These are phyloP conservation scores for Eutrema heterophyllum DNA, from an alignment of 345 rosid genomes.

Conservation along the genomic window DNA sequence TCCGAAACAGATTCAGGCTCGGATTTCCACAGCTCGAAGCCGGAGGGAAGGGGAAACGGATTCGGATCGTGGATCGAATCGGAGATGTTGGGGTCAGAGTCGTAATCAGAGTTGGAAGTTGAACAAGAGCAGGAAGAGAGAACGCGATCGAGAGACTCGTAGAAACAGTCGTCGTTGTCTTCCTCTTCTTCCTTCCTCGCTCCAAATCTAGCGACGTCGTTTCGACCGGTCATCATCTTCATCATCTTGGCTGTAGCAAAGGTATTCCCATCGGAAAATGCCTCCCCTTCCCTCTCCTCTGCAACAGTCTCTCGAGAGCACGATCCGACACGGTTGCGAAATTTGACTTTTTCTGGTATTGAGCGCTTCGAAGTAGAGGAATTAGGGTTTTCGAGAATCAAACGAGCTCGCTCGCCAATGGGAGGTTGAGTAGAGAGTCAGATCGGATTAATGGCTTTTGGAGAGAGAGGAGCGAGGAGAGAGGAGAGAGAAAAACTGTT, in stretches of 20 bases:
- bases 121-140: slow-evolving; percentile 70
- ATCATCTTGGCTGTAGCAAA: slow-evolving; percentile 23
- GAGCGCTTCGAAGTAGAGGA: slow-evolving; percentile 1
- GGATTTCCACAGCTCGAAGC: slow-evolving; percentile 79
- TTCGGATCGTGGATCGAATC: slow-evolving; percentile 31
- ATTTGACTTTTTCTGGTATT: neutral
- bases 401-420: slow-evolving; percentile 24
- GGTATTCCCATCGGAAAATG: slow-evolving; percentile 40
- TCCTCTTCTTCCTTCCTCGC: slow-evolving; percentile 24
- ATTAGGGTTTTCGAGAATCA: slow-evolving; percentile 32
- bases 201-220: slow-evolving; percentile 26
- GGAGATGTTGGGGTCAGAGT: slow-evolving; percentile 45
- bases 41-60: slow-evolving; percentile 43
- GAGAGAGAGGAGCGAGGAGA: slow-evolving; percentile 27
- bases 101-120: slow-evolving; percentile 44
- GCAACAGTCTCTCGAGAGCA: neutral
- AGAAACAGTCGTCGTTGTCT: slow-evolving; percentile 57
- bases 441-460: slow-evolving; percentile 33
- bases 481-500: neutral
- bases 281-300: slow-evolving; percentile 12
- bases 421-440: slow-evolving; percentile 23
- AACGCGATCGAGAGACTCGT: slow-evolving; percentile 78
- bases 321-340: neutral
- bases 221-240: slow-evolving; percentile 24
- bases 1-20: slow-evolving; percentile 74